These are phyloP conservation scores for Cyclotella atomus DNA, from an alignment of 108 stramenopile genomes.

Conservation along the genomic window DNA sequence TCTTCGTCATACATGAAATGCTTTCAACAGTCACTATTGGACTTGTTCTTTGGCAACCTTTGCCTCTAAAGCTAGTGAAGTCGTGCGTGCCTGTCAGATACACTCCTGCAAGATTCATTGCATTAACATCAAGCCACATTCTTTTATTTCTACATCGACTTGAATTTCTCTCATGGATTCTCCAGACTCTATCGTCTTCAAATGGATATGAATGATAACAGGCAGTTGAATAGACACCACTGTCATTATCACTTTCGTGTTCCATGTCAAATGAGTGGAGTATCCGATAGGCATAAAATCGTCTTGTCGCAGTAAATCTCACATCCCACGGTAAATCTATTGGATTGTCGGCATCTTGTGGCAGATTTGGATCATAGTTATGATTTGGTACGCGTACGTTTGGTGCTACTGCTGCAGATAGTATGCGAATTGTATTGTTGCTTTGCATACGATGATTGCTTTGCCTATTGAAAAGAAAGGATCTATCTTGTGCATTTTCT, in stretches of 20 bases:
- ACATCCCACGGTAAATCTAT: slow-evolving; percentile 73
- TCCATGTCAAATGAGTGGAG: slow-evolving; percentile 39
- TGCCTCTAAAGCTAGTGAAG: slow-evolving; percentile 79
- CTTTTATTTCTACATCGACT: neutral
- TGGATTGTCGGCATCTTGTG: slow-evolving; percentile 47
- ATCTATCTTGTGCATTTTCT: no score
- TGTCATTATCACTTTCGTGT: slow-evolving; percentile 6
- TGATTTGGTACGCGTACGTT: slow-evolving; percentile 35
- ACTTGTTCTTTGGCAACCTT: slow-evolving; percentile 64
- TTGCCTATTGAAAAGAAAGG: no score
- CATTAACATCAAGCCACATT: slow-evolving; percentile 54
- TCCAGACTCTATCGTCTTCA: slow-evolving; percentile 80
- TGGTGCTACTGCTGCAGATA: slow-evolving; percentile 46
- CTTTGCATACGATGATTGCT: no score
- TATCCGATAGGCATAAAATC: slow-evolving; percentile 80
- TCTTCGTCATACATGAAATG: slow-evolving; percentile 38
- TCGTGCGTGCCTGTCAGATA: slow-evolving; percentile 76
- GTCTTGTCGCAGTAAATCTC: slow-evolving; percentile 76
- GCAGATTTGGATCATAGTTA: slow-evolving; percentile 40
- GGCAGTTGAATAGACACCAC: slow-evolving; percentile 8
- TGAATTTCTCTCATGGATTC: slow-evolving; percentile 43
- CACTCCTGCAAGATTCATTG: slow-evolving; percentile 69
- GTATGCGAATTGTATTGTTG: slow-evolving; percentile 31
- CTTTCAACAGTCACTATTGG: slow-evolving; percentile 73
- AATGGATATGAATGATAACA: slow-evolving; percentile 61